Percentiles rank a stretch among this genome's conserved stretches.
Conservation (phyloP, 1,284 basidiomycete genomes). For the Trichosporon faecale region DNA sequence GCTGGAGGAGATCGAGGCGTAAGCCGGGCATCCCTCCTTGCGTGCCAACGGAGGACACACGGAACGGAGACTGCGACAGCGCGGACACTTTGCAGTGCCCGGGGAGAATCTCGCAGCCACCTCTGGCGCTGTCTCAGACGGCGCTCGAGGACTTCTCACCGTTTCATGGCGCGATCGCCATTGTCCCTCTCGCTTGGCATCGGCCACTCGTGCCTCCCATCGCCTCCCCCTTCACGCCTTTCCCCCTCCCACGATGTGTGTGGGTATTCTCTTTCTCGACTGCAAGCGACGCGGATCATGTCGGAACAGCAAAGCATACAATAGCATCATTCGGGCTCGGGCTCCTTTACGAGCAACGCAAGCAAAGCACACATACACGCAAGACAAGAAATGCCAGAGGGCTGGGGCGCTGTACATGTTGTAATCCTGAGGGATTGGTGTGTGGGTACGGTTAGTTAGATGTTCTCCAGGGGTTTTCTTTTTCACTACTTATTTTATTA, state of each 20-base stretch:
- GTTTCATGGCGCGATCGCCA: background rate
- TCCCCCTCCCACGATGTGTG: background rate
- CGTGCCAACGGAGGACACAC: background rate
- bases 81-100: background rate
- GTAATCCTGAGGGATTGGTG: slow-evolving; percentile 10
- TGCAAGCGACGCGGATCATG: background rate
- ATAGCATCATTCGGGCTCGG: background rate
- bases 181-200: background rate
- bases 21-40: background rate
- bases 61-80: background rate
- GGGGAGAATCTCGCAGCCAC: background rate
- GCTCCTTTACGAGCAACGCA: background rate
- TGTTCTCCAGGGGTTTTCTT: background rate
- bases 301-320: background rate
- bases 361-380: slow-evolving; percentile 8
- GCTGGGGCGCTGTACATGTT: slow-evolving; percentile 9
- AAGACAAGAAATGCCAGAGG: background rate
- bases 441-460: background rate
- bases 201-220: background rate
- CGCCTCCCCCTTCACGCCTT: background rate
- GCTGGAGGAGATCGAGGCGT: slow-evolving; percentile 32
- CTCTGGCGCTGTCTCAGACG: background rate
- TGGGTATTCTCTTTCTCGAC: background rate
- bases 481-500: background rate
- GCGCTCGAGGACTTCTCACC: background rate